Evolutionary conservation across 1,284 basidiomycete genomes (phyloP), one percentile per base, ranked within the genome.

Genomic region (Dichomitus squalens): DNA sequence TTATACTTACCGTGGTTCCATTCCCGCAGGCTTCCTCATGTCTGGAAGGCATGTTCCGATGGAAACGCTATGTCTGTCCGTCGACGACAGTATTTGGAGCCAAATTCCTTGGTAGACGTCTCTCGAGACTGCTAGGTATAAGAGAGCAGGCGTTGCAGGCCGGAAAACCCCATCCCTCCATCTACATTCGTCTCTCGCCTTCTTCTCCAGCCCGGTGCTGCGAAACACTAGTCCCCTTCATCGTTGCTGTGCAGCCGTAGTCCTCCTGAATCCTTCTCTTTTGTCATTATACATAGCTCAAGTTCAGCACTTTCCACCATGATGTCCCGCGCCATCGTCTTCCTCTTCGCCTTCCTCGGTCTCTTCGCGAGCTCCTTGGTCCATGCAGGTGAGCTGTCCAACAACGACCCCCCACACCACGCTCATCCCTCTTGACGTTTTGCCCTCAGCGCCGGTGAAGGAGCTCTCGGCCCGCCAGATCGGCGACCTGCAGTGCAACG

Each of bases 401-500:
- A n/a, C n/a, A 8, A 20, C 12, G 18, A 11, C 27, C 18, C 14
- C 25, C 9, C 7, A 27, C 27, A 9, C 14, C 9, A 7, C 18
- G 18, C 25, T 21, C 12, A 8, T 7, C 34, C 6, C 47, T 8
- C 14, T 14, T 18, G 18, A 8, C 9, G 11, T 35, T 12, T 20
- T 20, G 7, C 23, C 4, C 34, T 6, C 39, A 63, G 61, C 56
- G 20, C 61, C 61, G 7, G 34, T 52, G 36, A 31, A 27, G 3
- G 61, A 52, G 39, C 54, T 63, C 47, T 29, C 35, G 14, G 56
- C 59, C 40, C 72, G 73, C 48, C 72, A 73, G 62, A 55, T 72
- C 33, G 73, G 72, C 16, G 65, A 71, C 64, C 53, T 74, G 20
- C 64, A 69, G 50, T 76, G 76, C 67, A 74, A 75, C 59, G 36